phyloP scores from a whole-genome alignment of 139 green algal genomes.

The Chlorella sp. region DNA sequence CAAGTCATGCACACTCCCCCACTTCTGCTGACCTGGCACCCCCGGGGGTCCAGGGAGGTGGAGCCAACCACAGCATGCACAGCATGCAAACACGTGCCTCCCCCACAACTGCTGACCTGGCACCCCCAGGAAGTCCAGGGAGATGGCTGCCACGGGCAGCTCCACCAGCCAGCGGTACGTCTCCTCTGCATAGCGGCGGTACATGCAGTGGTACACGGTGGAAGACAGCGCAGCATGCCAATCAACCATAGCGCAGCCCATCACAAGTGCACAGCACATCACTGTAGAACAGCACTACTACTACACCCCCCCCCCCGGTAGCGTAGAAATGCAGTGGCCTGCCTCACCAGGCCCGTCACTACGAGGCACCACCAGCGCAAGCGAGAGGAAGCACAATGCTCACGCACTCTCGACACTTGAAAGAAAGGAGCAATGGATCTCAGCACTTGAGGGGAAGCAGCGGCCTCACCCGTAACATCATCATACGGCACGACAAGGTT shows the following conservation, averaged over 20 bases:
- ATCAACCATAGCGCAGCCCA: not conserved
- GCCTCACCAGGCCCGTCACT: not conserved
- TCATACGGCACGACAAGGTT: constrained; percentile 81
- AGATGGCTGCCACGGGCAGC: constrained; percentile 76
- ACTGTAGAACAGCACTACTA: not conserved
- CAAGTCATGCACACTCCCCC: too few species aligned
- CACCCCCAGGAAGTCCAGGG: constrained; percentile 78
- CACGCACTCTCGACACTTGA: too few species aligned
- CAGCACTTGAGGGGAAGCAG: not conserved
- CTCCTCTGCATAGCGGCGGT: constrained; percentile 28
- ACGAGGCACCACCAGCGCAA: not conserved
- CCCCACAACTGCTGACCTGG: not conserved
- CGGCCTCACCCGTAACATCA: constrained; percentile 60
- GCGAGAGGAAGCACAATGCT: not conserved
- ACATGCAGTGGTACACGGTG: not conserved
- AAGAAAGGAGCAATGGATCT: too few species aligned
- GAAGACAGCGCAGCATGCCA: not conserved
- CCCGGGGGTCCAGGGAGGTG: not conserved
- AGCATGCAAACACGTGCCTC: not conserved
- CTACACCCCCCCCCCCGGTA: too few species aligned
- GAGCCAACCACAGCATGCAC: not conserved
- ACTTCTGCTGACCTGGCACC: too few species aligned
- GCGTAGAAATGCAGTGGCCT: too few species aligned
- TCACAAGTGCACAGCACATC: not conserved
- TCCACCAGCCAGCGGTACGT: constrained; percentile 75